phyloP scores from a whole-genome alignment of 106 monocot genomes.

The Vanilla planifolia region DNA sequence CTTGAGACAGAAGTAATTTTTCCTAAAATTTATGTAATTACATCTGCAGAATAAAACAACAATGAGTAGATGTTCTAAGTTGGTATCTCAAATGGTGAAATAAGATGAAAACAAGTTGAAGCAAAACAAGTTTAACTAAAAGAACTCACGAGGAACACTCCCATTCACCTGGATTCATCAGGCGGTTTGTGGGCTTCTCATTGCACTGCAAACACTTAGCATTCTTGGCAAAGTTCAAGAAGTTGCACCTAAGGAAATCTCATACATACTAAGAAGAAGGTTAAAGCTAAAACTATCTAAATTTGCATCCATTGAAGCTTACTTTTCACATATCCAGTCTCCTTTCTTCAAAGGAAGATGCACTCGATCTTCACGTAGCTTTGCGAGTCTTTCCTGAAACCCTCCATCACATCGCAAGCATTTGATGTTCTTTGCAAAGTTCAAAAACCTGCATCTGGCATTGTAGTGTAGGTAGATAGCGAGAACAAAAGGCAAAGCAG shows the following conservation, averaged over 20 bases:
- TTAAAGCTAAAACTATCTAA: not conserved
- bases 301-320: constrained; percentile 4
- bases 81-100: too few species aligned
- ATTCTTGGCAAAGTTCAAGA: constrained; percentile 95
- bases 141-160: constrained; percentile 85
- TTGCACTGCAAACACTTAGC: constrained; percentile 79
- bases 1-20: constrained; percentile 62
- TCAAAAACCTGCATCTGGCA: constrained; percentile 79
- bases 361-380: constrained; percentile 43
- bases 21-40: constrained; percentile 75
- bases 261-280: constrained; percentile 2
- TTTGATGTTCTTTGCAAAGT: constrained; percentile 84
- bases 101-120: not conserved
- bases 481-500: not conserved
- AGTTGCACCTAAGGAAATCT: constrained; percentile 67
- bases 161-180: constrained; percentile 89
- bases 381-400: constrained; percentile 56
- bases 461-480: not conserved
- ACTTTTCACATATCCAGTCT: constrained; percentile 96
- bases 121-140: not conserved
- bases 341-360: constrained; percentile 95
- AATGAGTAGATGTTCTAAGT: not conserved
- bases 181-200: constrained; percentile 64
- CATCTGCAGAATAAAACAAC: constrained; percentile 40
- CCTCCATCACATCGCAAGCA: constrained; percentile 69